These are phyloP conservation scores for Picea glauca DNA, from an alignment of 75 land plant species.

Conservation along the genomic window DNA sequence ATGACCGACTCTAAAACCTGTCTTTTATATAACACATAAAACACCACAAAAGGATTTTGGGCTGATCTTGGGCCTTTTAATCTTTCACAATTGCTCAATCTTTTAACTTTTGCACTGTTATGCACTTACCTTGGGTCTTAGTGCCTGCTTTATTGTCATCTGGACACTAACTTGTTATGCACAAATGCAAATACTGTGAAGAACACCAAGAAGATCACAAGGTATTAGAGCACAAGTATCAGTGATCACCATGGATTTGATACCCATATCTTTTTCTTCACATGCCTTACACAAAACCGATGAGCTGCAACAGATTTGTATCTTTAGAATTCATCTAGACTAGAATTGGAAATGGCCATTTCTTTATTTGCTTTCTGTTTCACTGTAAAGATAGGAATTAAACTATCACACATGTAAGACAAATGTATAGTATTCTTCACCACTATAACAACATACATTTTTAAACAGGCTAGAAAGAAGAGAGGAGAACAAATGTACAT, in stretches of 20 bases:
- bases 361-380: neutral
- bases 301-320: neutral
- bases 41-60: neutral
- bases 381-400: neutral
- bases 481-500: neutral
- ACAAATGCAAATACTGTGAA: neutral
- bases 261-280: neutral
- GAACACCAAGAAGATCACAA: neutral
- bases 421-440: neutral
- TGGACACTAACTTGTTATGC: neutral
- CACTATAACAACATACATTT: neutral
- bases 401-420: neutral
- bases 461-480: neutral
- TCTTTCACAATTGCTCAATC: neutral
- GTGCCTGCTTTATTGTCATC: neutral
- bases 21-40: constrained; percentile 22
- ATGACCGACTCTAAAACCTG: constrained; percentile 24
- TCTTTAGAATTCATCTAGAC: neutral
- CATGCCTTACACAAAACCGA: neutral
- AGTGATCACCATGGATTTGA: no score
- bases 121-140: neutral
- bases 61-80: neutral
- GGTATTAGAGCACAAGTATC: neutral
- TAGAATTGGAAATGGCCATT: neutral
- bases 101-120: neutral